A percentile compares a stretch with the other conserved stretches of the same genome.
These are phyloP conservation scores for Eleusine indica DNA, from an alignment of 176 grass and related monocot species.

Conservation along the genomic window DNA sequence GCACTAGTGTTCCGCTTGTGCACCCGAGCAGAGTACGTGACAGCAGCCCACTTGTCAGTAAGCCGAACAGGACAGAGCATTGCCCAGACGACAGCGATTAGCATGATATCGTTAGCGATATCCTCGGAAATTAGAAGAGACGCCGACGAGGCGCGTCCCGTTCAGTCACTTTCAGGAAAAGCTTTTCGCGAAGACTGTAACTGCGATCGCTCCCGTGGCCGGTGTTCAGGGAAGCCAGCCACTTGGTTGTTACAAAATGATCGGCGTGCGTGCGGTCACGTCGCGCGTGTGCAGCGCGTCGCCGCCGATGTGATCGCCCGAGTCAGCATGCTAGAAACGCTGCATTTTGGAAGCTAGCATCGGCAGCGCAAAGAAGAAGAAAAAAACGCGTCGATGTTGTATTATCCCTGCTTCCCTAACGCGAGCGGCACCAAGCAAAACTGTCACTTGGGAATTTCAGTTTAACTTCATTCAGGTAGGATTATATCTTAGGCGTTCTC, in stretches of 20 bases:
- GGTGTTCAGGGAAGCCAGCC: background rate
- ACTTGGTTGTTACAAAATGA: background rate
- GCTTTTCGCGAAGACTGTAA: background rate
- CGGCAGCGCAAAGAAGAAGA: no score
- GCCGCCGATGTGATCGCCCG: background rate
- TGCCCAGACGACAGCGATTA: no score
- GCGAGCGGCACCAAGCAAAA: background rate
- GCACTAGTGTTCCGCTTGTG: background rate
- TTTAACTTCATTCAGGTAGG: no score
- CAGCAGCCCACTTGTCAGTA: background rate
- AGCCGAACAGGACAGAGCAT: background rate
- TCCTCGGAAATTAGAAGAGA: background rate
- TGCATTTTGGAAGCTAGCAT: background rate
- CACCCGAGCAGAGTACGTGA: background rate
- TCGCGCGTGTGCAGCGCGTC: background rate
- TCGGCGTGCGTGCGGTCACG: background rate
- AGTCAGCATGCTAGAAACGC: background rate
- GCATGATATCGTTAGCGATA: background rate
- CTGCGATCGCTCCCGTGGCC: background rate
- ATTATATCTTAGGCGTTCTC: no score
- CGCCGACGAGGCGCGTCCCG: background rate
- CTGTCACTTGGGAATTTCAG: no score
- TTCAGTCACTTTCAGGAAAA: background rate
- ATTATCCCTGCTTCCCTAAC: background rate
- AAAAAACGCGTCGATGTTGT: background rate